A percentile compares a stretch with the other conserved stretches of the same genome.
phyloP scores from a whole-genome alignment of 1,139 yeast species.

The Eremothecium cymbalariae region DNA sequence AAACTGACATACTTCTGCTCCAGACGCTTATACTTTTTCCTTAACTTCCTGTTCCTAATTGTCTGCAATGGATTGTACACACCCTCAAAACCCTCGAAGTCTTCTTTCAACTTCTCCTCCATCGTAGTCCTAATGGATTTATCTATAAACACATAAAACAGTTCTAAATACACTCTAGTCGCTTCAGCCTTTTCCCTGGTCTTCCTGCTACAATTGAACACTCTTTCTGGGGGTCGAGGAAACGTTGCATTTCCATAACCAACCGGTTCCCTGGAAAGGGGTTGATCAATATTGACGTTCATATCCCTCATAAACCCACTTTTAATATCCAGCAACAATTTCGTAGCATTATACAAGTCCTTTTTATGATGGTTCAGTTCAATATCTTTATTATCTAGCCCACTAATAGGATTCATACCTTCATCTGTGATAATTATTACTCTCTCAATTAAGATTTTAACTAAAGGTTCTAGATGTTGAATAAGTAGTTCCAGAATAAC shows the following conservation, averaged over 20 bases:
- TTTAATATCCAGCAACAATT: constrained; percentile 25
- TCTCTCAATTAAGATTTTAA: no score
- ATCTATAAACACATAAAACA: constrained; percentile 27
- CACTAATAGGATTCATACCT: no score
- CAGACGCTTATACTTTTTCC: constrained; percentile 37
- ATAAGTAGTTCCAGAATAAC: no score
- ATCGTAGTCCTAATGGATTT: constrained; percentile 16
- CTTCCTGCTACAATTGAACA: constrained; percentile 4
- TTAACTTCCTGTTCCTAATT: constrained; percentile 57
- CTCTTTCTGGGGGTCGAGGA: not conserved
- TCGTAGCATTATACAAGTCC: constrained; percentile 11
- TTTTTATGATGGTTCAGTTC: not conserved
- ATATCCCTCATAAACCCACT: constrained; percentile 28
- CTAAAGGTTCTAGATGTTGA: no score
- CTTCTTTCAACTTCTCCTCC: constrained; percentile 18
- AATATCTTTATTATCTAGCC: no score
- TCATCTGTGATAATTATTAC: no score
- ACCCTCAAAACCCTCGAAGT: constrained; percentile 58
- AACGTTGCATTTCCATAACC: no score
- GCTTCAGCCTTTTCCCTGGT: constrained; percentile 29
- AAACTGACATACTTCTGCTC: constrained; percentile 25
- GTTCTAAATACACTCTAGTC: constrained; percentile 28
- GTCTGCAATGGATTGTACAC: constrained; percentile 76
- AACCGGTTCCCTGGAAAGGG: no score
- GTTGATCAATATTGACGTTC: constrained; percentile 11